phyloP scores from a whole-genome alignment of 2,329 filamentous ascomycete genomes.

The Beauveria pseudobassiana region DNA sequence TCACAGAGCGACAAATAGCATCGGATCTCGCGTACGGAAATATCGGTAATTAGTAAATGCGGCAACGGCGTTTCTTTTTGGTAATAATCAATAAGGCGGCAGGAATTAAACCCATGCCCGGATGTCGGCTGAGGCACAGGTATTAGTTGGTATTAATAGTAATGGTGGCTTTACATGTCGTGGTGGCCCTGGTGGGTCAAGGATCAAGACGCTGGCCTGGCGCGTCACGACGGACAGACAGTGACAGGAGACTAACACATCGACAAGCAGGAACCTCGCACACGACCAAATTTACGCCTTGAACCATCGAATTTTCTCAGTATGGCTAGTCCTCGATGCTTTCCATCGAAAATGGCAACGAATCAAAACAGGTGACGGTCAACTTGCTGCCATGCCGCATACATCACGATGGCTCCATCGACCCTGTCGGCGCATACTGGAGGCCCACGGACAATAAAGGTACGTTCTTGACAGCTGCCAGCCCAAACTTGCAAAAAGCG shows the following conservation, averaged over 20 bases:
- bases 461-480: conserved; percentile 21
- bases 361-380: conserved; percentile 39
- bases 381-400: conserved; percentile 77
- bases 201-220: neutral
- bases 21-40: too few species aligned
- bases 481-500: neutral
- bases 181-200: neutral
- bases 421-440: conserved; percentile 63
- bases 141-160: too few species aligned
- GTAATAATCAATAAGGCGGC: too few species aligned
- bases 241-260: neutral
- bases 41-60: too few species aligned
- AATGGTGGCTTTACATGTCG: neutral
- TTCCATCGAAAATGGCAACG: conserved; percentile 24
- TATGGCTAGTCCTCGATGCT: conserved; percentile 37
- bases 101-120: too few species aligned
- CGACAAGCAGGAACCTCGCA: neutral
- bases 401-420: conserved; percentile 67
- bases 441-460: conserved; percentile 43
- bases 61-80: too few species aligned
- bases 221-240: neutral
- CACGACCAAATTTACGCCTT: neutral
- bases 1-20: too few species aligned
- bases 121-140: too few species aligned
- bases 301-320: neutral